Percentiles rank a stretch among this genome's conserved stretches.
These are phyloP conservation scores for Vigna hirtella DNA, from an alignment of 306 rosid genomes.

Conservation along the genomic window DNA sequence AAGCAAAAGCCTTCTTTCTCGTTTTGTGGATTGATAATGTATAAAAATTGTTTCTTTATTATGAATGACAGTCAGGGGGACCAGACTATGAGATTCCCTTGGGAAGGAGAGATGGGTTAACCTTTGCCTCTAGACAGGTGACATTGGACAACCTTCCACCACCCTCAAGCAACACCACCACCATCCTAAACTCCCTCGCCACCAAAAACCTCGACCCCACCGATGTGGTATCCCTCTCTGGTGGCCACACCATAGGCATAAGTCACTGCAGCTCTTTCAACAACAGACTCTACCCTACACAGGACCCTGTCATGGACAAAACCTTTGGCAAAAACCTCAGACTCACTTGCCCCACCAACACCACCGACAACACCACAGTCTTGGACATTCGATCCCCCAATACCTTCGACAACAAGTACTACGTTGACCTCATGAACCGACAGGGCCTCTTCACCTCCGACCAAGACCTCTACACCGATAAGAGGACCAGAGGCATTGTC, in stretches of 20 bases:
- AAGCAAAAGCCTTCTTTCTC: too few species aligned
- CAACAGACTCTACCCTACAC: constrained; percentile 61
- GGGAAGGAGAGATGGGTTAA: constrained; percentile 67
- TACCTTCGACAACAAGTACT: constrained; percentile 73
- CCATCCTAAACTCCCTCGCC: constrained; percentile 48
- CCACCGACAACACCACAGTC: constrained; percentile 48
- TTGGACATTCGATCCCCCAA: constrained; percentile 63
- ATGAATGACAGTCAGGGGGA: constrained; percentile 66
- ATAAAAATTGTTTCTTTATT: too few species aligned
- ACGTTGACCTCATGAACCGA: constrained; percentile 68
- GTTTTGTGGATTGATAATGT: too few species aligned
- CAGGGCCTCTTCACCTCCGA: constrained; percentile 74
- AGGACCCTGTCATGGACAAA: constrained; percentile 65
- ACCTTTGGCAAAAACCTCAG: constrained; percentile 60
- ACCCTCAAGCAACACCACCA: constrained; percentile 51
- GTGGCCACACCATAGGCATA: constrained; percentile 78
- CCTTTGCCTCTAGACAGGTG: constrained; percentile 48
- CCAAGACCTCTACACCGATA: constrained; percentile 62
- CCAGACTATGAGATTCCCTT: constrained; percentile 64
- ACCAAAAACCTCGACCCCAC: constrained; percentile 62
- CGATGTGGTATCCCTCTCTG: constrained; percentile 70
- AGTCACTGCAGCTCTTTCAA: constrained; percentile 62
- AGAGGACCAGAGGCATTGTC: constrained; percentile 59
- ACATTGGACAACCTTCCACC: constrained; percentile 56
- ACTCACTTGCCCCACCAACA: constrained; percentile 35